Base-by-base conservation (phyloP, 371 early-diverging fungal species). In the Rhizopus delemar region DNA sequence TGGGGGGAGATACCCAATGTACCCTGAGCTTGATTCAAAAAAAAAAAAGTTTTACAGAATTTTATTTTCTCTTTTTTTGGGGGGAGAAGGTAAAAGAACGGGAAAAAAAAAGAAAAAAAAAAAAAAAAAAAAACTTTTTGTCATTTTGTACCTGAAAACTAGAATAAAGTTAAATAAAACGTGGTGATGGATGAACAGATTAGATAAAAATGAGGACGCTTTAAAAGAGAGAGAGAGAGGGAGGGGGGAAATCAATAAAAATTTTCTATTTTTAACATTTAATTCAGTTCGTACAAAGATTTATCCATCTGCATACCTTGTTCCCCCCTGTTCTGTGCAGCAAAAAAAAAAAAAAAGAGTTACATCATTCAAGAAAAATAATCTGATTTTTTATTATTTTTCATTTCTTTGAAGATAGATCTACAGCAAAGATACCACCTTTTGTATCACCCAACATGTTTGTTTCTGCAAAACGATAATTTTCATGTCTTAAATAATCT, bases 361-460 rank as follows among this genome's bases (percentile, higher is more conserved):
- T 22, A 22, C 22, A 22, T 22, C 43, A 13, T 13, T 43, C 0
- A 2, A 15, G 46, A 46, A 46, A 22, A 22, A 8, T 29, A 4
- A 48, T 55, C 49, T 46, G 22, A 29, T 33, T 52, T 53, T 49
- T 46, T 48, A 49, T 38, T 53, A 51, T 22, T 58, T 41, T 41
- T 59, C 39, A 46, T 46, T 16, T 16, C 15, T 46, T 46, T 46
- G 46, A 46, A 8, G 59, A 53, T n/a, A 73, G 55, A 66, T 71
- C 71, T 1, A 74, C 74, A 39, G 80, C 80, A 63, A 76, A 79
- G 8, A 79, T 62, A 3, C 80, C 80, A 38, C 80, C 77, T 60
- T 65, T 71, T 31, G 63, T 63, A 66, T 79, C 80, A 38, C 75
- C 75, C 22, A 70, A 61, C 2, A 74, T 62, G 46, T 65, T 76